These are phyloP conservation scores for Leccinum pachyderme DNA, from an alignment of 1,284 basidiomycete genomes.

Conservation along the genomic window DNA sequence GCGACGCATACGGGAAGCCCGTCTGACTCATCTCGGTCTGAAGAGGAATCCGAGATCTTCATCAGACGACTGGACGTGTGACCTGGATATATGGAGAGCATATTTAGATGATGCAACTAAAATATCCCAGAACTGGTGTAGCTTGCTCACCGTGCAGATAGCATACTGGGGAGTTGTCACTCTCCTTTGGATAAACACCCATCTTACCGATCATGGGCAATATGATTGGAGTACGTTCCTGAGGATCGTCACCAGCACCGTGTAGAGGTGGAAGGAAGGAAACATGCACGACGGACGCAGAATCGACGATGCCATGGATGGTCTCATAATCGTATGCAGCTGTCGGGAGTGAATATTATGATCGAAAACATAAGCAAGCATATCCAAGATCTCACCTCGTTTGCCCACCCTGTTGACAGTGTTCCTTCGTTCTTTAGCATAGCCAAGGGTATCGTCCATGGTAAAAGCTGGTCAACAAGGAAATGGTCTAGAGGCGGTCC, in stretches of 20 bases:
- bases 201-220: conserved; percentile 29
- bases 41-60: conserved; percentile 17
- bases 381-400: conserved; percentile 16
- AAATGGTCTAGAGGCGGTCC: neutral
- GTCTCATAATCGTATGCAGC: conserved; percentile 25
- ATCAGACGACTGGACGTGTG: conserved; percentile 28
- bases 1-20: conserved; percentile 21
- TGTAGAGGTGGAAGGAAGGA: conserved; percentile 24
- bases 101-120: neutral
- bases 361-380: neutral
- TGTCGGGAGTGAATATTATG: conserved; percentile 2
- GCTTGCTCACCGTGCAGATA: conserved; percentile 25
- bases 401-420: conserved; percentile 28
- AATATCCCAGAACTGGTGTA: neutral
- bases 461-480: neutral
- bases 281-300: conserved; percentile 25
- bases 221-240: conserved; percentile 21
- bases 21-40: neutral
- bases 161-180: conserved; percentile 13
- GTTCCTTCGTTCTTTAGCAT: conserved; percentile 21
- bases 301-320: conserved; percentile 22
- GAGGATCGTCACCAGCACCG: conserved; percentile 10
- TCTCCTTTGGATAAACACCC: conserved; percentile 14
- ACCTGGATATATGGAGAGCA: conserved; percentile 11
- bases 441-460: conserved; percentile 16